phyloP scores from a whole-genome alignment of 805 yeast genomes.

The Wickerhamiella brachini region DNA sequence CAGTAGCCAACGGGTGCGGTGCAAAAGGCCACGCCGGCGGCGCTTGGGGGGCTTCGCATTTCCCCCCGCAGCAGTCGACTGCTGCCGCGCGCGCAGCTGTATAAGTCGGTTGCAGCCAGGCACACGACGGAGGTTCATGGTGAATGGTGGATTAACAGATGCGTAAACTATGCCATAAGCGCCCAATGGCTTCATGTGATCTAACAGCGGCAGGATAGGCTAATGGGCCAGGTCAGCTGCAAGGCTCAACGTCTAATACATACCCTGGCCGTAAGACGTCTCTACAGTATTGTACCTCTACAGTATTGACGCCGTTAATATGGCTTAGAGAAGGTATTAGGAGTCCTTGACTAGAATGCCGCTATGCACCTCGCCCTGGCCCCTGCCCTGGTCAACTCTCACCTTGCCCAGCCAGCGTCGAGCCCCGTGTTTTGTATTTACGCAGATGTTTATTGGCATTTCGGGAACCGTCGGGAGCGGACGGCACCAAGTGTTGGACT shows the following conservation, averaged over 20 bases:
- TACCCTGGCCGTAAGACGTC: too few species aligned
- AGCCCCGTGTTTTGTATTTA: too few species aligned
- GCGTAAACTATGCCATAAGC: neutral
- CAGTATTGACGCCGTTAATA: too few species aligned
- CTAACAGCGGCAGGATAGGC: too few species aligned
- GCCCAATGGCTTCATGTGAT: conserved; percentile 2
- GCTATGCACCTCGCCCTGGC: too few species aligned
- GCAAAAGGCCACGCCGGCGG: neutral
- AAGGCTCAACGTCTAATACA: too few species aligned
- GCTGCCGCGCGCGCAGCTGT: neutral
- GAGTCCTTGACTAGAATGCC: too few species aligned
- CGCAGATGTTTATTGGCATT: conserved; percentile 56
- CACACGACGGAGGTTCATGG: conserved; percentile 2
- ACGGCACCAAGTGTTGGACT: conserved; percentile 46
- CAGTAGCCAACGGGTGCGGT: neutral
- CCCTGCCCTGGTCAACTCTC: too few species aligned
- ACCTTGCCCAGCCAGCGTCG: neutral
- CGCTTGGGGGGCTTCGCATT: neutral
- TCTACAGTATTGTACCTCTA: too few species aligned
- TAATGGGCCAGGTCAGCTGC: too few species aligned
- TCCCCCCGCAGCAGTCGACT: neutral
- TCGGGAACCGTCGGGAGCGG: conserved; percentile 62
- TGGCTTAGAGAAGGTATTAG: too few species aligned
- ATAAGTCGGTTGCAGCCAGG: neutral
- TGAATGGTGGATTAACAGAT: neutral